Evolutionary conservation across 176 grass and related monocot genomes (phyloP), one percentile per base, ranked within the genome.

Genomic region (Aegilops sharonensis): DNA sequence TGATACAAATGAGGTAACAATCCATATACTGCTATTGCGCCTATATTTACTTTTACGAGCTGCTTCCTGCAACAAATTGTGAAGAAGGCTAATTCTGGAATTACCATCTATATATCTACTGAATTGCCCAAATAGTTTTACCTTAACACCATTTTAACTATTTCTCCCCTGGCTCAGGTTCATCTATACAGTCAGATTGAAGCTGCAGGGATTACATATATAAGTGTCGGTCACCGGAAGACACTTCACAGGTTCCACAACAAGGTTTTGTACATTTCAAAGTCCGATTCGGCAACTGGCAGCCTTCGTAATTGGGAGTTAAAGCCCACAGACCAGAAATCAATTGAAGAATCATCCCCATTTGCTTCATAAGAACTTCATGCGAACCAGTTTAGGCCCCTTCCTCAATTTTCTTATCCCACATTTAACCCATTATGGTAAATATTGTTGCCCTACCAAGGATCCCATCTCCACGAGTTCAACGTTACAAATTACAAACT

Each of bases 221-320:
- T 98, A 65, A 98, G 97, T 75, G 86, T 98, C 18, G 97, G 94
- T 25, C 97, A 96, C 90, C 84, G 97, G 29, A 95, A 56, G 67
- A 98, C 94, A 68, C 92, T 98, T 82, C 78, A 78, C 50, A 95
- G 88, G 87, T 98, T 94, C 77, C 97, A 98, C 83, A 96, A 94
- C 60, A 95, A 87, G 83, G 92, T 92, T 61, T 65, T 95, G 75
- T 84, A 87, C 80, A 92, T 99, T 67, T 88, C 70, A 0, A 95
- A 92, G 15, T 90, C 78, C 27, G 88, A 92, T 81, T 82, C 79
- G 13, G 25, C 60, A 8, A 78, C 57, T 68, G 65, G 37, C 63
- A 81, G 48, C 79, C n/a, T 11, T 45, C 15, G 37, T 75, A 99
- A 86, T 68, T 99, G 94, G 97, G 78, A 85, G 29, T 43, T 94